These are phyloP conservation scores for Dactylonectria estremocensis DNA, from an alignment of 2,329 filamentous ascomycete genomes.

Conservation along the genomic window DNA sequence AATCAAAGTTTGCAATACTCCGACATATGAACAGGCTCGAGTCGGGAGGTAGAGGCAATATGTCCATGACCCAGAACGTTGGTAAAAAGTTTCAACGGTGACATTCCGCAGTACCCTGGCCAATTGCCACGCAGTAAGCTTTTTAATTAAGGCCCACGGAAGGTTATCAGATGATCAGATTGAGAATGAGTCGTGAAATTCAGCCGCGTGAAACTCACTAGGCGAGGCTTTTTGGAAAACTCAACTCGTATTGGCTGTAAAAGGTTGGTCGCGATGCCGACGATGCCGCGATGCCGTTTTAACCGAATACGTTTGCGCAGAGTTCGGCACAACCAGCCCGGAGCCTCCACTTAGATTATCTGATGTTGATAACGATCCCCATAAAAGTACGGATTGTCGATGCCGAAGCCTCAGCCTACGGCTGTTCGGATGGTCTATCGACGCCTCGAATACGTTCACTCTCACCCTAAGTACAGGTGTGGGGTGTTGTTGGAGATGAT, in stretches of 20 bases:
- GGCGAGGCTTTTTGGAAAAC: background rate
- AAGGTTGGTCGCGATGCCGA: background rate
- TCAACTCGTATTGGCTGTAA: constrained; percentile 23
- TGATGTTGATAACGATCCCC: constrained; percentile 23
- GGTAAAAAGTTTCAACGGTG: background rate
- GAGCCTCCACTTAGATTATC: constrained; percentile 30
- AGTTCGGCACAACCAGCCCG: constrained; percentile 12
- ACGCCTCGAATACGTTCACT: constrained; percentile 14
- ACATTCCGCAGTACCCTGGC: background rate
- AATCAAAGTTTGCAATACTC: background rate
- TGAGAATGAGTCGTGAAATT: background rate
- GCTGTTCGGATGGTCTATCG: constrained; percentile 29
- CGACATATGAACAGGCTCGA: background rate
- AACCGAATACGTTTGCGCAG: constrained; percentile 3
- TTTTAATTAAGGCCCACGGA: background rate
- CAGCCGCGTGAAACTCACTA: background rate
- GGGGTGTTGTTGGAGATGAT: constrained; percentile 4
- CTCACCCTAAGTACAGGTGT: background rate
- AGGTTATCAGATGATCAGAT: constrained; percentile 34
- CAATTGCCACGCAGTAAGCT: background rate
- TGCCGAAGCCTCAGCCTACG: constrained; percentile 25
- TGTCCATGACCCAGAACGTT: background rate
- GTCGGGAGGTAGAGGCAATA: constrained; percentile 7
- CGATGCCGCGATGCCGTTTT: constrained; percentile 22
- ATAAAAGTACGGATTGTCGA: constrained; percentile 3